phyloP scores from a whole-genome alignment of 108 stramenopile species.

The Cyclotella kingstonii region DNA sequence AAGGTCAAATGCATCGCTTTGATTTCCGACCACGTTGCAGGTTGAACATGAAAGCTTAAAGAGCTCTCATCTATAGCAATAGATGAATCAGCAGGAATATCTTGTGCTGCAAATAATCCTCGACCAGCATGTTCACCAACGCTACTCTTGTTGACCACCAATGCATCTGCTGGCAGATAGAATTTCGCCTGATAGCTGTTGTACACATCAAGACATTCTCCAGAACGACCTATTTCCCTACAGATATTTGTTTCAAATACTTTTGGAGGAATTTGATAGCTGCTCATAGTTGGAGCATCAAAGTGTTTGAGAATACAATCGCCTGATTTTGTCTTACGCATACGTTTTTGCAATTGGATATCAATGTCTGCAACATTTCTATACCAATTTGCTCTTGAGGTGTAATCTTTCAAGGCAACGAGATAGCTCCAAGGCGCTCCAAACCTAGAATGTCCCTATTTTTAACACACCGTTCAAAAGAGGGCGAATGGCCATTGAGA shows the following conservation, averaged over 20 bases:
- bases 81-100: conserved; percentile 12
- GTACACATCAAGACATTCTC: neutral
- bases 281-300: conserved; percentile 25
- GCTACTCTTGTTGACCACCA: conserved; percentile 30
- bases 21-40: conserved; percentile 14
- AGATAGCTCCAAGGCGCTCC: conserved; percentile 35
- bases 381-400: conserved; percentile 31
- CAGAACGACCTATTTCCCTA: neutral
- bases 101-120: conserved; percentile 28
- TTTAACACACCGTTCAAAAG: neutral
- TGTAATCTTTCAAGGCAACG: conserved; percentile 22
- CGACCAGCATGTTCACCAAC: conserved; percentile 42
- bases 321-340: conserved; percentile 26
- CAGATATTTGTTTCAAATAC: conserved; percentile 10
- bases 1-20: neutral
- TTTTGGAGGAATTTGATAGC: conserved; percentile 32
- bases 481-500: neutral
- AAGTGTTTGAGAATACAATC: conserved; percentile 12
- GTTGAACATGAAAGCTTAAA: conserved; percentile 22
- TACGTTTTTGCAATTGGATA: conserved; percentile 16
- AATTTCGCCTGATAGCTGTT: conserved; percentile 12
- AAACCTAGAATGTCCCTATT: conserved; percentile 12
- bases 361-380: conserved; percentile 15
- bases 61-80: conserved; percentile 29
- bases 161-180: conserved; percentile 23